Conservation (phyloP, 2,329 filamentous ascomycete species). For the Cladosporium oxysporum region DNA sequence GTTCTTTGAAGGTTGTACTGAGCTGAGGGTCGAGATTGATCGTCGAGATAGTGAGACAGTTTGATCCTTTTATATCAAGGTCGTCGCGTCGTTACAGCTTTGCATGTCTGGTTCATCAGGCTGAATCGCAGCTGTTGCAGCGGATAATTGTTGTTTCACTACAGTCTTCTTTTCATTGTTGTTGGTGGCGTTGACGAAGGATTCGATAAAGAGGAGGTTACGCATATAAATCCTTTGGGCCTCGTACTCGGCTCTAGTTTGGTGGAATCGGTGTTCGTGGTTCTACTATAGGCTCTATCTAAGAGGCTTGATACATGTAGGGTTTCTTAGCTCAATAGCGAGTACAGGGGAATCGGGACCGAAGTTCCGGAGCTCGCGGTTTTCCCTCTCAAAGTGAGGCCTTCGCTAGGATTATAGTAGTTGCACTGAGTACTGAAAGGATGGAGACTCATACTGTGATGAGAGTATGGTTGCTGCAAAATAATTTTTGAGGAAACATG, state of each 20-base stretch:
- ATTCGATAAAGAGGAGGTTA: not conserved
- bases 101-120: not conserved
- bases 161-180: not conserved
- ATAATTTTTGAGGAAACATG: not conserved
- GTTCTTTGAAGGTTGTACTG: not conserved
- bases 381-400: not conserved
- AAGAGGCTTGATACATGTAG: not conserved
- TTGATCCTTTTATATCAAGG: not conserved
- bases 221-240: not conserved
- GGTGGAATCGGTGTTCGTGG: not conserved
- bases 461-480: not conserved
- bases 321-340: not conserved
- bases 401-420: not conserved
- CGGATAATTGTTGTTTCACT: not conserved
- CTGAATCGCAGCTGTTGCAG: not conserved
- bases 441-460: not conserved
- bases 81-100: not conserved
- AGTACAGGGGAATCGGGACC: not conserved
- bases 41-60: not conserved
- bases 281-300: not conserved
- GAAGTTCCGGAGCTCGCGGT: not conserved
- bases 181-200: slow-evolving; percentile 3
- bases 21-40: not conserved
- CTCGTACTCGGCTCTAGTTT: not conserved
- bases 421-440: not conserved